These are phyloP conservation scores for Lentinula guzmanii DNA, from an alignment of 768 basidiomycete genomes.

Conservation along the genomic window DNA sequence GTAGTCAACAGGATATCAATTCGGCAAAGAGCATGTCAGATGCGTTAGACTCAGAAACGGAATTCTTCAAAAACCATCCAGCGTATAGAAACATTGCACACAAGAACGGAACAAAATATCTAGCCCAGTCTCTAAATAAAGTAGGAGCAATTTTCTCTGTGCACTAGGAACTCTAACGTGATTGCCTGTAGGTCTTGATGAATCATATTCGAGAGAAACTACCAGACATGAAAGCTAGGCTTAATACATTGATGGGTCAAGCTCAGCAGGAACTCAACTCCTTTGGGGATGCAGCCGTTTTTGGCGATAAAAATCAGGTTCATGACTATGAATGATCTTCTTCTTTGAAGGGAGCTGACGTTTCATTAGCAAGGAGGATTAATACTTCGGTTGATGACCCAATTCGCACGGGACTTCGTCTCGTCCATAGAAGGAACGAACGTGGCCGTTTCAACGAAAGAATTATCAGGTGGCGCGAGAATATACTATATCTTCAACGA, in stretches of 20 bases:
- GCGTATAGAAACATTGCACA: conserved; percentile 95
- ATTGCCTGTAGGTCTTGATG: conserved; percentile 65
- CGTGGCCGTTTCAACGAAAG: conserved; percentile 94
- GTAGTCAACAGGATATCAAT: conserved; percentile 97
- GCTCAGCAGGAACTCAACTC: conserved; percentile 97
- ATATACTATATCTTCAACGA: conserved; percentile 99
- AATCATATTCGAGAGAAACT: conserved; percentile 98
- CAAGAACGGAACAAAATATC: conserved; percentile 94
- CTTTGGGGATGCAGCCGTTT: conserved; percentile 89
- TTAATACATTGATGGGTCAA: conserved; percentile 98
- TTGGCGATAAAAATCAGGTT: conserved; percentile 86
- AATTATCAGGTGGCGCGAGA: conserved; percentile 94
- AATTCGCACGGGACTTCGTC: conserved; percentile 95
- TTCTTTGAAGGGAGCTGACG: not conserved
- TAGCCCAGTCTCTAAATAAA: conserved; percentile 91
- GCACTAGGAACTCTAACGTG: not conserved
- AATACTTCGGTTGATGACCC: conserved; percentile 95
- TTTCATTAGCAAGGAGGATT: conserved; percentile 69
- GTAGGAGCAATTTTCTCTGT: conserved; percentile 35
- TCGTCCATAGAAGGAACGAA: conserved; percentile 97
- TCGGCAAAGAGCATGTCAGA: conserved; percentile 79
- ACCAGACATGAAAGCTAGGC: conserved; percentile 97
- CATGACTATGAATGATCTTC: conserved; percentile 10
- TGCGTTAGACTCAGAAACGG: conserved; percentile 77
- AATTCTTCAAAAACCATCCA: conserved; percentile 86